Percentiles rank a stretch among this genome's conserved stretches.
Evolutionary conservation across 2,329 filamentous ascomycete species (phyloP).

Genomic region (Ceratocystis ficicola): DNA sequence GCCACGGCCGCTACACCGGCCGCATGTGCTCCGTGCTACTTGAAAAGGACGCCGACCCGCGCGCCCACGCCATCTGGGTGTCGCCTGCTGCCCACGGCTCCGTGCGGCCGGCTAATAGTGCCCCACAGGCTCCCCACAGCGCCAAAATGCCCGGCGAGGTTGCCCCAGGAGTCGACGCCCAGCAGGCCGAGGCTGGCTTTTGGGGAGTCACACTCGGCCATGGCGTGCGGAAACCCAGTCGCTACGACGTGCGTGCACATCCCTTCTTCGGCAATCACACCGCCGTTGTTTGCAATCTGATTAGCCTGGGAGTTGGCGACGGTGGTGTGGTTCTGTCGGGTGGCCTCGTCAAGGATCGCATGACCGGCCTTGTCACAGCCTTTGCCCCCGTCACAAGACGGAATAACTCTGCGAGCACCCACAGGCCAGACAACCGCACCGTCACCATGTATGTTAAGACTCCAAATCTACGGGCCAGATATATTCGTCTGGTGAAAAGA

Average conservation of each 20-base stretch:
- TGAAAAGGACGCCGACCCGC: slow-evolving; percentile 33
- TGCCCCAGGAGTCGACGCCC: background rate
- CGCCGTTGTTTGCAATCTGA: slow-evolving; percentile 33
- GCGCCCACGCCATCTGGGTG: slow-evolving; percentile 38
- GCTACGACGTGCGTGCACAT: slow-evolving; percentile 38
- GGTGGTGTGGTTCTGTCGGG: slow-evolving; percentile 35
- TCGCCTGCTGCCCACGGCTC: slow-evolving; percentile 3
- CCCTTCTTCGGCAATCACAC: slow-evolving; percentile 43
- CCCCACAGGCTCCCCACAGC: background rate
- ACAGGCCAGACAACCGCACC: background rate
- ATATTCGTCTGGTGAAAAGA: background rate
- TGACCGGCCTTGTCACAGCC: slow-evolving; percentile 33
- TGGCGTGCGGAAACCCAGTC: slow-evolving; percentile 31
- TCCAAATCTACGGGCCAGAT: background rate
- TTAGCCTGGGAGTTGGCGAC: slow-evolving; percentile 28
- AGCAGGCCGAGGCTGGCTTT: slow-evolving; percentile 24
- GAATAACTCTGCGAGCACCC: background rate
- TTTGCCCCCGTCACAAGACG: slow-evolving; percentile 24
- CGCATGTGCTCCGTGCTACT: slow-evolving; percentile 46
- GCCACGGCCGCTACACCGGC: slow-evolving; percentile 36
- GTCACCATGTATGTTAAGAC: background rate
- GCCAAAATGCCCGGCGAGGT: background rate
- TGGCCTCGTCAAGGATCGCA: slow-evolving; percentile 32
- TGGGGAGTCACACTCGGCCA: slow-evolving; percentile 50
- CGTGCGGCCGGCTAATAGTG: background rate